phyloP scores from a whole-genome alignment of 495 filamentous ascomycete genomes.

The Penicillium paxilli region DNA sequence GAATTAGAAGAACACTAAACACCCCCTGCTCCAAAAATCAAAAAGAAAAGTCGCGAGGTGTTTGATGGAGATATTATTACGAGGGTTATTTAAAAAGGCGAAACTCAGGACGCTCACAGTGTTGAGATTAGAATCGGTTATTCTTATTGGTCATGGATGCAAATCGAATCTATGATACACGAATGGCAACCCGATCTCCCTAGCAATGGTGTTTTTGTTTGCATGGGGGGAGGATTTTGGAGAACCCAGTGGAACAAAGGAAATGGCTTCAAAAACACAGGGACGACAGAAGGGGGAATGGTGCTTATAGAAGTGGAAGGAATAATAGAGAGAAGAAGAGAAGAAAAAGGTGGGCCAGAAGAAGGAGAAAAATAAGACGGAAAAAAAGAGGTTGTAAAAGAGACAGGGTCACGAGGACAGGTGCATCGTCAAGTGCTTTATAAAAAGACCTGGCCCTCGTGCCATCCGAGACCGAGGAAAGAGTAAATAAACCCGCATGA shows the following conservation, averaged over 20 bases:
- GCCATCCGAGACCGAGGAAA: background rate
- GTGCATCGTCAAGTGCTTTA: slow-evolving; percentile 14
- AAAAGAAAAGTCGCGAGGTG: background rate
- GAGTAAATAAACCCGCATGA: slow-evolving; percentile 3
- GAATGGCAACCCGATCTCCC: slow-evolving; percentile 31
- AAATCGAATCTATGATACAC: slow-evolving; percentile 37
- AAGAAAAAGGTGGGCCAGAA: slow-evolving; percentile 23
- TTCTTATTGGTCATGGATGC: slow-evolving; percentile 32
- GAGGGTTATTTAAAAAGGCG: background rate
- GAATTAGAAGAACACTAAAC: too few species aligned
- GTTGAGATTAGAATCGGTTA: slow-evolving; percentile 25
- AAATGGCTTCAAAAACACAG: slow-evolving; percentile 27
- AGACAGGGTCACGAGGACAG: slow-evolving; percentile 28
- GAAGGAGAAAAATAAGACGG: slow-evolving; percentile 17
- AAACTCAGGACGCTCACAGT: background rate
- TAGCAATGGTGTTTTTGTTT: too few species aligned
- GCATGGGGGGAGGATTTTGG: slow-evolving; percentile 20
- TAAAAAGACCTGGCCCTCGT: background rate
- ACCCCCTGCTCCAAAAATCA: background rate
- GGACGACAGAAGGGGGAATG: slow-evolving; percentile 25
- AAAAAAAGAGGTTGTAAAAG: slow-evolving; percentile 27
- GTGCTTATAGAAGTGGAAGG: slow-evolving; percentile 12
- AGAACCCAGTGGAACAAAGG: slow-evolving; percentile 31
- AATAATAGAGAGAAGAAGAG: slow-evolving; percentile 30
- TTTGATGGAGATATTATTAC: background rate